Conservation (phyloP, 163 green algal species). For the Scenedesmus sp. region DNA sequence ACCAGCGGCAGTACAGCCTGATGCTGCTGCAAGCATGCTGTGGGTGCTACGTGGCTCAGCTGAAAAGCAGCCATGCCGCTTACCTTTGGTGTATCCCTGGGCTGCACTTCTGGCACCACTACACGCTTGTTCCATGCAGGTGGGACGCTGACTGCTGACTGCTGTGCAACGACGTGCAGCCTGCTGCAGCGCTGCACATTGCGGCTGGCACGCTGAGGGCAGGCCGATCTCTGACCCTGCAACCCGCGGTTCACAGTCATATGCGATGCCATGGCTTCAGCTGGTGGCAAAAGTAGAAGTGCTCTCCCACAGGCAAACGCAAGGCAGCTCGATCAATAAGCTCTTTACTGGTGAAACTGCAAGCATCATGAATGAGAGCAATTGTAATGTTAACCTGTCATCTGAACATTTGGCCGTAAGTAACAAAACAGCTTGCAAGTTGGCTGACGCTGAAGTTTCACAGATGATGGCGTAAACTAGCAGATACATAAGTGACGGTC, state of each 20-base stretch:
- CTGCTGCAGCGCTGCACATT: slow-evolving; percentile 28
- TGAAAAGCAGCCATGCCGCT: not conserved
- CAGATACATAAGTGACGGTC: not conserved
- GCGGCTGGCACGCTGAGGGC: slow-evolving; percentile 10
- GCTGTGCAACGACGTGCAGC: slow-evolving; percentile 48
- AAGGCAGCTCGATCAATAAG: not conserved
- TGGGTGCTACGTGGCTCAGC: not conserved
- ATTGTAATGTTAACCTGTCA: not conserved
- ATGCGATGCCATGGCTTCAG: slow-evolving; percentile 19
- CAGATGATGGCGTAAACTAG: not conserved
- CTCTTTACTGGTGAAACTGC: not conserved
- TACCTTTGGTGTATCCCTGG: slow-evolving; percentile 66
- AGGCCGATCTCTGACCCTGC: not conserved
- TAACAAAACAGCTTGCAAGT: not conserved
- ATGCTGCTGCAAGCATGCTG: not conserved
- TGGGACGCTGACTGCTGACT: slow-evolving; percentile 34
- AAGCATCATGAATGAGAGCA: not conserved
- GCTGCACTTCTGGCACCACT: slow-evolving; percentile 67
- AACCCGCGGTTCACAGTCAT: not conserved
- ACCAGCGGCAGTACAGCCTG: not conserved
- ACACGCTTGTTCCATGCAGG: slow-evolving; percentile 68
- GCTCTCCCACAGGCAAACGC: not conserved
- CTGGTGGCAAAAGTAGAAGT: not conserved
- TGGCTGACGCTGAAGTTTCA: not conserved
- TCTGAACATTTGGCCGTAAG: not conserved